Conservation (phyloP, 2,329 filamentous ascomycete genomes). For the Penicillium sp. region DNA sequence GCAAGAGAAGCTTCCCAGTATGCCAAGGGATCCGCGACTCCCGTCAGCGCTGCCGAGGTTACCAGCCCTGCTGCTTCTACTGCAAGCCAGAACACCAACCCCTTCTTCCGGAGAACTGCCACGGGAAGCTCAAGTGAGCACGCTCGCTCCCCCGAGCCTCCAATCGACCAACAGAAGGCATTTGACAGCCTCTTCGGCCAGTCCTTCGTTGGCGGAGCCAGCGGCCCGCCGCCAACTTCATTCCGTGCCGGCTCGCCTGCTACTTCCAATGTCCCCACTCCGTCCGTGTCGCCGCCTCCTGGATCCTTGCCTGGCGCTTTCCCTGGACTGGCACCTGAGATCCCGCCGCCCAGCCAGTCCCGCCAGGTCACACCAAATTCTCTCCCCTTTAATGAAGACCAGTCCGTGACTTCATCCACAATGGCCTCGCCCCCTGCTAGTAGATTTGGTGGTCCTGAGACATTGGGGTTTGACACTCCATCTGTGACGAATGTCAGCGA, state of each 20-base stretch:
- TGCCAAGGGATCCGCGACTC: slow-evolving; percentile 45
- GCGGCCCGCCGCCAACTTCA: slow-evolving; percentile 53
- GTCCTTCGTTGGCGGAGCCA: slow-evolving; percentile 50
- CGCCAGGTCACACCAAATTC: slow-evolving; percentile 73
- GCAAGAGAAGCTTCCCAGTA: slow-evolving; percentile 57
- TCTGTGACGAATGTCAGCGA: slow-evolving; percentile 36
- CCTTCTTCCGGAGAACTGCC: slow-evolving; percentile 75
- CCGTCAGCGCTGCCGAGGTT: slow-evolving; percentile 48
- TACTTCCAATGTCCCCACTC: slow-evolving; percentile 53
- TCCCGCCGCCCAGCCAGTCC: slow-evolving; percentile 64
- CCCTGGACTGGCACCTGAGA: slow-evolving; percentile 28
- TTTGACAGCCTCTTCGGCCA: slow-evolving; percentile 87
- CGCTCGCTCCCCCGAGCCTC: slow-evolving; percentile 44
- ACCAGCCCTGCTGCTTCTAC: slow-evolving; percentile 62
- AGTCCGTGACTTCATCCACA: slow-evolving; percentile 71
- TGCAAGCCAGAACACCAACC: slow-evolving; percentile 75
- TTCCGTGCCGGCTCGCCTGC: slow-evolving; percentile 56
- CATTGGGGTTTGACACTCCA: slow-evolving; percentile 44
- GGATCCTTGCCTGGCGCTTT: slow-evolving; percentile 24
- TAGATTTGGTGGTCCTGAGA: slow-evolving; percentile 53
- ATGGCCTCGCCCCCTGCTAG: slow-evolving; percentile 70
- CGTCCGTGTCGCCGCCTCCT: slow-evolving; percentile 59
- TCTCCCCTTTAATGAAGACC: slow-evolving; percentile 63
- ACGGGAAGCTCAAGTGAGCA: slow-evolving; percentile 46
- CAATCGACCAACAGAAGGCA: slow-evolving; percentile 56